phyloP scores from a whole-genome alignment of 306 rosid genomes.

The Prosopis cineraria region DNA sequence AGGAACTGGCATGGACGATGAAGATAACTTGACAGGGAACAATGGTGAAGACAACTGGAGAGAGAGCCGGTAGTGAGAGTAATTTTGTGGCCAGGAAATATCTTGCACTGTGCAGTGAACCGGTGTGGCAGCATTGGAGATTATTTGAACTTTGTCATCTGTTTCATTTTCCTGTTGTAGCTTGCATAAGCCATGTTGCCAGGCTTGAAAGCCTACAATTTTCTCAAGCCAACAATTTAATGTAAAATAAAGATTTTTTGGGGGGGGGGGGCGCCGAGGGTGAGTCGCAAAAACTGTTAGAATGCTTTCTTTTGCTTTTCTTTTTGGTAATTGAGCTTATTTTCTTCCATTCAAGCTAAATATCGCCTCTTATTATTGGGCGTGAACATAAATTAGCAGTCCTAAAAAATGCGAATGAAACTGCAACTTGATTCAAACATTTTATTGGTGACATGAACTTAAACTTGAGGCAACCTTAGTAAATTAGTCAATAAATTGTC shows the following conservation, averaged over 20 bases:
- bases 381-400: not conserved
- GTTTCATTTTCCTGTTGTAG: conserved; percentile 4
- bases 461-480: not conserved
- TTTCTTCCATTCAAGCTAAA: not conserved
- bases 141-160: conserved; percentile 4
- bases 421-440: not conserved
- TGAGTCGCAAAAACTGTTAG: conserved; percentile 3
- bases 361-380: not conserved
- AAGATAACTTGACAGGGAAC: conserved; percentile 35
- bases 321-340: not conserved
- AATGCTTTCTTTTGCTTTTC: not conserved
- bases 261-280: not conserved
- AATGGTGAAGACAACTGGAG: conserved; percentile 36
- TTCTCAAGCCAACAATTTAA: conserved; percentile 30
- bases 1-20: conserved; percentile 14
- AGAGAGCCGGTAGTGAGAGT: conserved; percentile 31
- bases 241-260: conserved; percentile 35
- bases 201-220: conserved; percentile 29
- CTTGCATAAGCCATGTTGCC: conserved; percentile 31
- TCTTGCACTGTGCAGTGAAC: conserved; percentile 16
- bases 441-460: not conserved
- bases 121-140: not conserved
- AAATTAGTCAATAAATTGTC: not conserved
- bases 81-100: not conserved
- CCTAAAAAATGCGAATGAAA: no score